Conservation (phyloP, 768 basidiomycete genomes). For the Boletus barrowsii region DNA sequence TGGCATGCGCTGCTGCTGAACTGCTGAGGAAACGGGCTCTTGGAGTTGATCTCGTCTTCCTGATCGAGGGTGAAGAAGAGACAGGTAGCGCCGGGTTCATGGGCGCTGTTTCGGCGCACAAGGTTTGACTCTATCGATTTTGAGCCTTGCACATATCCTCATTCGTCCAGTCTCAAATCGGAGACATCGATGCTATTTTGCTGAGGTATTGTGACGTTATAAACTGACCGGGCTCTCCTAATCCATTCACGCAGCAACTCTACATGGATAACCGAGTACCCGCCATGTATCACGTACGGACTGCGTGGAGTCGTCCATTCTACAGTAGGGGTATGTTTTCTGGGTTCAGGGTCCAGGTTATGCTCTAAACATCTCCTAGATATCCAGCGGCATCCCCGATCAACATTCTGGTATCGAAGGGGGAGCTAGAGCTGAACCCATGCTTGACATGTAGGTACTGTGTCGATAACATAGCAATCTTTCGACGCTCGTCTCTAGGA, state of each 20-base stretch:
- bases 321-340: constrained; percentile 55
- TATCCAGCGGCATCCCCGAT: constrained; percentile 72
- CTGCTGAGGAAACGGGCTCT: constrained; percentile 70
- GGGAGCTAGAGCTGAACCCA: constrained; percentile 82
- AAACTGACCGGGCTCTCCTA: background rate
- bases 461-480: background rate
- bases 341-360: background rate
- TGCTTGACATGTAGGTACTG: constrained; percentile 78
- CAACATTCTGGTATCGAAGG: constrained; percentile 95
- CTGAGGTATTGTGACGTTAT: constrained; percentile 54
- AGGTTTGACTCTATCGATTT: constrained; percentile 42
- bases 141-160: background rate
- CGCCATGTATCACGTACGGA: constrained; percentile 94
- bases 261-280: constrained; percentile 92
- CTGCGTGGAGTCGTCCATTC: constrained; percentile 92
- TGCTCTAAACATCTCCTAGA: constrained; percentile 35
- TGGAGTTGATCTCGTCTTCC: constrained; percentile 81
- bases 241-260: constrained; percentile 64
- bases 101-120: constrained; percentile 70
- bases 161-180: constrained; percentile 64
- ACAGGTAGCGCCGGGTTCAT: constrained; percentile 86
- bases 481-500: constrained; percentile 41
- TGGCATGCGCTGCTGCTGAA: constrained; percentile 85
- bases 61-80: constrained; percentile 97
- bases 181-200: constrained; percentile 83